Evolutionary conservation across 768 basidiomycete genomes (phyloP), one percentile per base, ranked within the genome.

Genomic region (Coprinopsis strossmayeri): DNA sequence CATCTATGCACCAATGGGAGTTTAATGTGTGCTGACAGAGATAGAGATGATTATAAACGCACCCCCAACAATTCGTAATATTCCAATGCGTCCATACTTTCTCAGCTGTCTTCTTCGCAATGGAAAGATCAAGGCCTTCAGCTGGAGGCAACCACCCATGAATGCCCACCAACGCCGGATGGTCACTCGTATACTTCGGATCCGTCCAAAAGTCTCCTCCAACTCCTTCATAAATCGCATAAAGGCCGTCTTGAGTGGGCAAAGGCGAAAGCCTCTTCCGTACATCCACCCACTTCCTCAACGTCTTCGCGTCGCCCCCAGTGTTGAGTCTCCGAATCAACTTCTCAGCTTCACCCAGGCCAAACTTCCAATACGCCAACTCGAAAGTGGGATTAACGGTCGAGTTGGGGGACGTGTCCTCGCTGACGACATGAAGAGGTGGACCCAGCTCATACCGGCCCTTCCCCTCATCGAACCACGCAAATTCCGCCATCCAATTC

Each of bases 321-420:
- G n/a, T n/a, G n/a, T n/a, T 71, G 32, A 78, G 56, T 9, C 62
- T 52, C 37, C 61, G 48, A 67, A 79, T 67, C 78, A 78, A 81
- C 28, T 58, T 58, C 53, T 70, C 67, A 0, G 79, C 79, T 25
- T 76, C 59, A 1, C 61, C 67, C 13, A 82, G 61, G 0, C 77
- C 77, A 18, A 75, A 66, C 18, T 69, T 63, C 78, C 79, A 81
- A 58, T 81, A 80, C 26, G 78, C 72, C 5, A 82, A 64, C 59
- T 82, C 79, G 50, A 81, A 76, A 1, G 79, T 72, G 1, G 80
- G 72, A 51, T 82, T 82, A 34, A 64, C 60, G 10, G 80, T 81
- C 28, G 66, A 64, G 53, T 76, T 78, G 10, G 76, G 78, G 40
- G 59, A 68, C 7, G 79, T 80, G 59, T 81, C 77, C 55, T 82